Evolutionary conservation across 2,329 filamentous ascomycete genomes (phyloP).

Genomic region (Chaetomium sp.): DNA sequence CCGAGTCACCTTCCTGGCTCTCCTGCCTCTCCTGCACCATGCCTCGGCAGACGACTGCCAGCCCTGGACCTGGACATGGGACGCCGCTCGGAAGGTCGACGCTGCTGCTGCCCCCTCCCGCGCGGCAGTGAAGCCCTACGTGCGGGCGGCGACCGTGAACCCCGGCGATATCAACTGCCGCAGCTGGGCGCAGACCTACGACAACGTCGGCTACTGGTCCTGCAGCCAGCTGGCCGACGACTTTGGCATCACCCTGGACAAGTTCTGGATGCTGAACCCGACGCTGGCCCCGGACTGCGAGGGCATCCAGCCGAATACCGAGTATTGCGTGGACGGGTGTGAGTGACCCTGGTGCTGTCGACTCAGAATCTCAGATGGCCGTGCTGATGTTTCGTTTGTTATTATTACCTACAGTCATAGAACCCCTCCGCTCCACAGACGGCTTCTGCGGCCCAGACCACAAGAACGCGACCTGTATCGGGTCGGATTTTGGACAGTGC

Average conservation of each 20-base stretch:
- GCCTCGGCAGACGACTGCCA: no score
- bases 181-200: not conserved
- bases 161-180: no score
- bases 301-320: constrained; percentile 2
- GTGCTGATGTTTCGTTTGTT: no score
- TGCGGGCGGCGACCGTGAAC: no score
- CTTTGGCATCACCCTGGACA: not conserved
- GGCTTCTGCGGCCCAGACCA: constrained; percentile 28
- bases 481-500: constrained; percentile 23
- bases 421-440: constrained; percentile 23
- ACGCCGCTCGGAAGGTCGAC: no score
- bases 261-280: constrained; percentile 10
- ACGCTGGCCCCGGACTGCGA: constrained; percentile 3
- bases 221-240: constrained; percentile 2
- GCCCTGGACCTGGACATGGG: no score
- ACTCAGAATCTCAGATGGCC: no score
- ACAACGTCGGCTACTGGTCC: constrained; percentile 1
- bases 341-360: not conserved
- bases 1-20: no score
- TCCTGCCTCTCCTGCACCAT: no score
- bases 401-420: constrained; percentile 19
- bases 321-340: constrained; percentile 15
- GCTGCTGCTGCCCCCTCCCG: no score
- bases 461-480: constrained; percentile 29
- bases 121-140: no score